Evolutionary conservation across 345 rosid genomes (phyloP).

Genomic region (Pugionium cornutum): DNA sequence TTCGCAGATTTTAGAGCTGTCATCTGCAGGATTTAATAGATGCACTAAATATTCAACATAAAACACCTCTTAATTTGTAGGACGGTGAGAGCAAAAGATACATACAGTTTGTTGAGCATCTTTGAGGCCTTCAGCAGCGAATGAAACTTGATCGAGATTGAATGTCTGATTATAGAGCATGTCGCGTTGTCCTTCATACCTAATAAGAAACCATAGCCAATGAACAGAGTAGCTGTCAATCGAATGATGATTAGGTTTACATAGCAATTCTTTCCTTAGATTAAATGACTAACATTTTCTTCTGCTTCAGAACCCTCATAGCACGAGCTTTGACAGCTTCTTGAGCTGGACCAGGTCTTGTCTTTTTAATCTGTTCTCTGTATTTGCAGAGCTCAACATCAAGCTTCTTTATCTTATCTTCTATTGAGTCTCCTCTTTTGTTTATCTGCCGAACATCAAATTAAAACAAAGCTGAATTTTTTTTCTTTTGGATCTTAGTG

Average conservation of each 20-base stretch:
- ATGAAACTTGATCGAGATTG: conserved; percentile 97
- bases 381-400: conserved; percentile 76
- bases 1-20: conserved; percentile 89
- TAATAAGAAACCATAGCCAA: conserved; percentile 28
- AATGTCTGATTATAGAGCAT: conserved; percentile 95
- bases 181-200: conserved; percentile 99
- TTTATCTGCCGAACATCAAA: conserved; percentile 52
- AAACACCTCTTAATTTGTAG: neutral
- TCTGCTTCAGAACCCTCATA: conserved; percentile 87
- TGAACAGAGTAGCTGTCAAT: neutral
- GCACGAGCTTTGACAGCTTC: conserved; percentile 91
- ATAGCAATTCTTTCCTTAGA: neutral
- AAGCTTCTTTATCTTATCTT: conserved; percentile 80
- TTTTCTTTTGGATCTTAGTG: neutral
- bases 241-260: neutral
- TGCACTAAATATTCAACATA: conserved; percentile 12
- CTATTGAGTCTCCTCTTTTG: conserved; percentile 85
- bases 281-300: conserved; percentile 62
- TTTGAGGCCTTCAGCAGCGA: conserved; percentile 93
- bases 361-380: conserved; percentile 79
- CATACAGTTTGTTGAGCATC: conserved; percentile 98
- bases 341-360: conserved; percentile 94
- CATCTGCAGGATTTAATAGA: conserved; percentile 53
- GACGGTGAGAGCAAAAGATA: neutral
- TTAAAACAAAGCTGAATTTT: conserved; percentile 2